Evolutionary conservation across 306 rosid species (phyloP), one percentile per base, ranked within the genome.

Genomic region (Cicer pinnatifidum): DNA sequence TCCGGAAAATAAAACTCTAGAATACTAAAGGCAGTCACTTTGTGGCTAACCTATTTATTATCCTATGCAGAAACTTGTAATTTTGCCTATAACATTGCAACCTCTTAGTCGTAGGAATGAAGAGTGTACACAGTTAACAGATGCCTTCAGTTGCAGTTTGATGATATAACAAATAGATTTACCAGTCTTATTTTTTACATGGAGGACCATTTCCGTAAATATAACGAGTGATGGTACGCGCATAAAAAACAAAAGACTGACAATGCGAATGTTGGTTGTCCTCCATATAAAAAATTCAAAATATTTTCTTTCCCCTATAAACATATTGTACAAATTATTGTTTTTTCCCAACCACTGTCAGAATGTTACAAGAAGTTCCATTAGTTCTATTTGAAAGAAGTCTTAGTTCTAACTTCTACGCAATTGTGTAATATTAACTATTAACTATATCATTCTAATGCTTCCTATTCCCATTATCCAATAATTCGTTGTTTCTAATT

Each of bases 251-350:
- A 28, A 28, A 28, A 28, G 35, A 28, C 35, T 35, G 69, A 58
- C 41, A 28, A 43, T 40, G n/a, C 38, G 50, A 71, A 58, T 65
- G 71, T 57, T 60, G 47, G 68, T 54, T 65, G n/a, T 56, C 38
- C 62, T 56, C 38, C 62, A 56, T 19, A 20, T 56, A 28, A 28
- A 28, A 28, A 28, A 28, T 3, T 28, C n/a, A 56, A 53, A 53
- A 1, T 19, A 56, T 56, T 19, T 56, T 56, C 1, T 56, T 56
- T 19, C 61, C n/a, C 35, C 61, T 9, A 9, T 19, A 56, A 56
- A 56, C 38, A 56, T 56, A 15, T 50, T 10, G 1, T 56, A 20
- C 7, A 56, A 56, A 9, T 56, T 54, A 20, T 19, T 1, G 1
- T 2, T 19, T 51, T 17, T 9, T 12, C n/a, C n/a, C n/a, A 56